phyloP scores from a whole-genome alignment of 345 rosid genomes.

The Populus nigra region DNA sequence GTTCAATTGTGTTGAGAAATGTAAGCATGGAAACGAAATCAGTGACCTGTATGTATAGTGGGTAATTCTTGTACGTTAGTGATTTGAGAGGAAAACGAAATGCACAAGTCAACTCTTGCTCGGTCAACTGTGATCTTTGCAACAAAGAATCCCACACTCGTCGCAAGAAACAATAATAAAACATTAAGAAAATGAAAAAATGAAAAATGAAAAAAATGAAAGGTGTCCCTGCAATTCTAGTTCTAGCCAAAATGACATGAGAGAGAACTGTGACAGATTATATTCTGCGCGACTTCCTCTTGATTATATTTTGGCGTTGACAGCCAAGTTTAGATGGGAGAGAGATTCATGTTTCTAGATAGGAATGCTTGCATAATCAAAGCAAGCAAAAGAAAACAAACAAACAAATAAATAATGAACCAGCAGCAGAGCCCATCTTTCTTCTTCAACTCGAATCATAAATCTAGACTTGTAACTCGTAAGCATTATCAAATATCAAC shows the following conservation, averaged over 20 bases:
- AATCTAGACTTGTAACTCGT: too few relatives aligned
- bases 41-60: neutral
- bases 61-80: neutral
- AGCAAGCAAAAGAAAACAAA: neutral
- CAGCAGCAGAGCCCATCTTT: neutral
- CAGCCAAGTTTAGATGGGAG: neutral
- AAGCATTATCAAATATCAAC: too few relatives aligned
- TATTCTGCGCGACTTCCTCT: neutral
- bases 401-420: neutral
- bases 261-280: neutral
- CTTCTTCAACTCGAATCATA: too few relatives aligned
- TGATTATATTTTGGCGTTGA: neutral
- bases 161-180: neutral
- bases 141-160: neutral
- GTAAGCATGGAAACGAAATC: too few relatives aligned
- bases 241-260: neutral
- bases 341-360: neutral
- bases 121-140: conserved; percentile 1
- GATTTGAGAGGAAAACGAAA: conserved; percentile 7
- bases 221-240: neutral
- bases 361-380: neutral
- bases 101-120: conserved; percentile 4
- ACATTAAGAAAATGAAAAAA: neutral
- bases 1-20: too few relatives aligned
- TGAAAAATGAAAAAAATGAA: neutral